Evolutionary conservation across 768 basidiomycete species (phyloP).

Genomic region (Paxillus ammoniavirescens): DNA sequence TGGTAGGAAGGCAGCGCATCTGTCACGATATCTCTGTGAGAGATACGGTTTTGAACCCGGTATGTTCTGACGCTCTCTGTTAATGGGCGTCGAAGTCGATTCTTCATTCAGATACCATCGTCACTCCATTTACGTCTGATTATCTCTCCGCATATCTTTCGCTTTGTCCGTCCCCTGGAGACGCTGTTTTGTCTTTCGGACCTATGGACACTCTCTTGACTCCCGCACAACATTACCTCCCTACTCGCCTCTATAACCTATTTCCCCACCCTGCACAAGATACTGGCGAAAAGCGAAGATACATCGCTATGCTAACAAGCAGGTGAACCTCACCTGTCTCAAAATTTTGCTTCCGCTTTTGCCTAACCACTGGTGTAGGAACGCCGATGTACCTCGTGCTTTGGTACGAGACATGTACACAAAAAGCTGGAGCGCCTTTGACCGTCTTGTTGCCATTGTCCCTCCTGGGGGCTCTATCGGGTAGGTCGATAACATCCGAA

Average conservation of each 20-base stretch:
- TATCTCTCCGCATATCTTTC: conserved; percentile 77
- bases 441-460: conserved; percentile 83
- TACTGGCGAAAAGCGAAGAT: conserved; percentile 66
- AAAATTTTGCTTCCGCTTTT: background rate
- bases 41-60: conserved; percentile 80
- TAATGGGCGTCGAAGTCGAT: background rate
- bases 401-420: conserved; percentile 89
- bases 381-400: conserved; percentile 81
- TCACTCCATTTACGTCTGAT: conserved; percentile 77
- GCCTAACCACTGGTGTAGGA: conserved; percentile 40
- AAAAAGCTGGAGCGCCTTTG: conserved; percentile 91
- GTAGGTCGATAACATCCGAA: conserved; percentile 39
- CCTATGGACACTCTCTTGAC: conserved; percentile 78
- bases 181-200: conserved; percentile 77
- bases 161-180: conserved; percentile 65
- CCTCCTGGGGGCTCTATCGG: conserved; percentile 91
- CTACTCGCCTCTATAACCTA: conserved; percentile 71
- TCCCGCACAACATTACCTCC: conserved; percentile 71
- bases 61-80: conserved; percentile 24
- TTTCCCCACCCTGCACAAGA: conserved; percentile 85
- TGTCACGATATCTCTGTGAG: conserved; percentile 75
- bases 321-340: conserved; percentile 40
- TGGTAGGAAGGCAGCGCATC: conserved; percentile 59
- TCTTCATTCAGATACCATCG: conserved; percentile 53
- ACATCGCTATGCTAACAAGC: conserved; percentile 69